Evolutionary conservation across 371 early-diverging fungal genomes (phyloP), one percentile per base, ranked within the genome.

Genomic region (Rhizopus arrhizus): DNA sequence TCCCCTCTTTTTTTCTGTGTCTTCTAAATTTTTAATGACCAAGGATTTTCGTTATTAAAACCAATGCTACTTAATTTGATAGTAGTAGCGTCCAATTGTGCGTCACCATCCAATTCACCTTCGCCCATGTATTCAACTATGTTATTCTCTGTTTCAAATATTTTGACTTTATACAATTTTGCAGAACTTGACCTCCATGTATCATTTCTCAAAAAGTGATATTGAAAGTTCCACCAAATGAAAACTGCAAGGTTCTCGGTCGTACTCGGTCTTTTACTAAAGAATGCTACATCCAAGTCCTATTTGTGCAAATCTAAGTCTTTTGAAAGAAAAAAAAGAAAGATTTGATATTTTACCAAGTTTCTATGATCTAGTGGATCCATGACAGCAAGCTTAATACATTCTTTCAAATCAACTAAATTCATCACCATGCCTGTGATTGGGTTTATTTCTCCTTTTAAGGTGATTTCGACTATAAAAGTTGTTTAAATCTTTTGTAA

Each of bases 361-460:
- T 96, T 92, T 53, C 83, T 84, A 73, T 95, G 96, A 76, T 96
- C 96, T 53, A 93, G 76, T 10, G 83, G 75, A 54, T 92, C 91
- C 75, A 94, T 79, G 31, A 95, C 83, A 0, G 86, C 79, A 9
- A 63, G 41, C 55, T 87, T 75, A 57, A 96, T 86, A 63, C 85
- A 88, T 65, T 84, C 75, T 73, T 95, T 95, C 64, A 95, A 72
- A 51, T 91, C 90, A 3, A 82, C 78, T 2, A 95, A 68, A 71
- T 94, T 94, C 71, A 91, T 84, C 0, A 95, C 91, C 95, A 96
- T 95, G 12, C 95, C 96, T 0, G 92, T 93, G 5, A 58, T 31
- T 8, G 82, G 85, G 68, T 94, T 77, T 3, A 94, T 76, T 77
- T 85, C 54, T 28, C 95, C 94, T 60, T 81, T 81, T 48, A 94